phyloP scores from a whole-genome alignment of 1,139 yeast genomes.

The Arxiozyma slooffiae region DNA sequence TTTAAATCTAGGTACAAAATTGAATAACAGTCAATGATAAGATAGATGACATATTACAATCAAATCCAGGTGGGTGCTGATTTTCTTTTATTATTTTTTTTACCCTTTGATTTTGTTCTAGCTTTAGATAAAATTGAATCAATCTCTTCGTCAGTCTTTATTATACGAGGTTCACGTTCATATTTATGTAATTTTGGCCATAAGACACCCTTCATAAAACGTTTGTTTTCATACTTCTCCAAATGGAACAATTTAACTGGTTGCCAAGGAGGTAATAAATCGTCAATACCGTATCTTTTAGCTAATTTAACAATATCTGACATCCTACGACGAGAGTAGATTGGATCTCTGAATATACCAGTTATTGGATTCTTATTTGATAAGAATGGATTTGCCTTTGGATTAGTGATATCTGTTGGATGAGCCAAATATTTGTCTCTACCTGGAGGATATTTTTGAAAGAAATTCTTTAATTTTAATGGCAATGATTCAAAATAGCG shows the following conservation, averaged over 20 bases:
- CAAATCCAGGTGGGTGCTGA: constrained; percentile 24
- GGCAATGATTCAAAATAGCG: constrained; percentile 54
- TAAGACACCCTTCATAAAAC: constrained; percentile 68
- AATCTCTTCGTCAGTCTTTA: background rate
- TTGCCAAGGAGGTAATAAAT: constrained; percentile 59
- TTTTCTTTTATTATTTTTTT: background rate
- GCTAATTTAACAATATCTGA: constrained; percentile 82
- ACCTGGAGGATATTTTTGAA: constrained; percentile 75
- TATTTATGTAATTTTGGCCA: constrained; percentile 73
- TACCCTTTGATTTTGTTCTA: constrained; percentile 44
- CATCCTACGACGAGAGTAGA: constrained; percentile 73
- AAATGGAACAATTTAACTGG: constrained; percentile 60
- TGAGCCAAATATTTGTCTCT: constrained; percentile 54
- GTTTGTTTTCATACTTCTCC: constrained; percentile 64
- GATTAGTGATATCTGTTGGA: constrained; percentile 58
- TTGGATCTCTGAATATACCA: constrained; percentile 65
- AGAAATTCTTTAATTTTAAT: constrained; percentile 59
- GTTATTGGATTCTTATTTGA: constrained; percentile 81
- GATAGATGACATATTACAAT: background rate
- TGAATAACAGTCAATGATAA: background rate
- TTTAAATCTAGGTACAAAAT: too few species aligned
- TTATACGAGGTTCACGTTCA: constrained; percentile 41
- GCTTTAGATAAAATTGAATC: background rate
- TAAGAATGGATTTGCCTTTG: constrained; percentile 76
- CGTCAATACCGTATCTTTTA: constrained; percentile 66